Evolutionary conservation across 2,329 filamentous ascomycete genomes (phyloP).

Genomic region (Tolypocladium amazonense): DNA sequence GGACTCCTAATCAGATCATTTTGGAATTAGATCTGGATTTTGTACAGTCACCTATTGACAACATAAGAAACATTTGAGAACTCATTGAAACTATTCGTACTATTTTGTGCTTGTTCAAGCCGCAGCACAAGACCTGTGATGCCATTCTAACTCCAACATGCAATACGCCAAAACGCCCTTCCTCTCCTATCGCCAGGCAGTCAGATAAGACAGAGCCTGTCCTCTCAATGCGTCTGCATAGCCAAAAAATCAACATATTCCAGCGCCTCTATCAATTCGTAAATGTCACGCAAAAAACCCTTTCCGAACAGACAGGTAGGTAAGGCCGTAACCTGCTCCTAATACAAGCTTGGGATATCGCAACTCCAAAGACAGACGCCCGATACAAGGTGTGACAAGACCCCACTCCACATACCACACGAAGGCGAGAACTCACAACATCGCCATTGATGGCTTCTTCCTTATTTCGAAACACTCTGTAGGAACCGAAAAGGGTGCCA

Average conservation of each 20-base stretch:
- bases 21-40: neutral
- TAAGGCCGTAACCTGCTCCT: neutral
- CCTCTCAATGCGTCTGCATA: neutral
- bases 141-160: neutral
- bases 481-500: neutral
- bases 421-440: neutral
- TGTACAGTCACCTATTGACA: neutral
- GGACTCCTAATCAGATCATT: neutral
- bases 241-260: neutral
- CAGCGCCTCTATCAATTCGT: neutral
- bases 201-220: neutral
- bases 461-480: neutral
- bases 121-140: neutral
- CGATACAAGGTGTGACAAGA: neutral
- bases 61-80: no score
- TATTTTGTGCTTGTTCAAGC: neutral
- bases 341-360: neutral
- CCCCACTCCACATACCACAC: neutral
- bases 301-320: neutral
- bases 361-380: neutral
- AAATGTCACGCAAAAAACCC: neutral
- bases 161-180: neutral
- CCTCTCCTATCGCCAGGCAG: neutral
- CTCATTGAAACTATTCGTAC: neutral
- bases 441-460: neutral